Conservation (phyloP, 78 protist species). For the Dictyostelium brefeldianum region DNA sequence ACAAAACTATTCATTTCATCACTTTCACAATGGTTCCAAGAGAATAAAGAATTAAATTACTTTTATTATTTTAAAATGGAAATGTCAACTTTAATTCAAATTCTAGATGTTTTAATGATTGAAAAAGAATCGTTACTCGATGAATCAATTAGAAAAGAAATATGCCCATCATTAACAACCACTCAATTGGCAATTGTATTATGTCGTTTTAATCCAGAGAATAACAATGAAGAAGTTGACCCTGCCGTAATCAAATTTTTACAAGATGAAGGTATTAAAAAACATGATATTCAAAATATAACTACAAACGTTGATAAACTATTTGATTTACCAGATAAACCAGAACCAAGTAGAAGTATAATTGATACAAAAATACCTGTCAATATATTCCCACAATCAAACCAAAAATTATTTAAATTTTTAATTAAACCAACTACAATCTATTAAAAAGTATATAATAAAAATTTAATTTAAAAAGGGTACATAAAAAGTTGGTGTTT, state of each 20-base stretch:
- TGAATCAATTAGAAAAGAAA: conserved; percentile 41
- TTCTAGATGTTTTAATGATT: conserved; percentile 54
- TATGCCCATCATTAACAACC: conserved; percentile 53
- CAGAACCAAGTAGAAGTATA: conserved; percentile 53
- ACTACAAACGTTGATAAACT: conserved; percentile 31
- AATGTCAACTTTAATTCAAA: conserved; percentile 33
- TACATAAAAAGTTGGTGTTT: not conserved
- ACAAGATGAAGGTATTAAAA: conserved; percentile 75
- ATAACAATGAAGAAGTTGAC: conserved; percentile 47
- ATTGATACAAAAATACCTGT: conserved; percentile 40
- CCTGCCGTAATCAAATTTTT: conserved; percentile 43
- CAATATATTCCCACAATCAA: conserved; percentile 17
- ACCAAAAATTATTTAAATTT: conserved; percentile 11
- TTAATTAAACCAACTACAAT: conserved; percentile 19
- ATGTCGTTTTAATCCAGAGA: conserved; percentile 16
- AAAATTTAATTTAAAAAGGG: not conserved
- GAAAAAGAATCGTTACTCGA: conserved; percentile 56
- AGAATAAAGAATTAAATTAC: conserved; percentile 51
- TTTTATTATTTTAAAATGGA: conserved; percentile 72
- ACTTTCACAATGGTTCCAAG: conserved; percentile 64
- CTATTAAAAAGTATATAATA: not conserved
- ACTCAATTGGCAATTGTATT: conserved; percentile 60
- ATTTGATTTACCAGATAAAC: conserved; percentile 42
- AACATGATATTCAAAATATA: conserved; percentile 44
- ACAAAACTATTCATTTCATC: conserved; percentile 49